Base-by-base conservation (phyloP, 208 protist species). In the Crithidia fasciculata region DNA sequence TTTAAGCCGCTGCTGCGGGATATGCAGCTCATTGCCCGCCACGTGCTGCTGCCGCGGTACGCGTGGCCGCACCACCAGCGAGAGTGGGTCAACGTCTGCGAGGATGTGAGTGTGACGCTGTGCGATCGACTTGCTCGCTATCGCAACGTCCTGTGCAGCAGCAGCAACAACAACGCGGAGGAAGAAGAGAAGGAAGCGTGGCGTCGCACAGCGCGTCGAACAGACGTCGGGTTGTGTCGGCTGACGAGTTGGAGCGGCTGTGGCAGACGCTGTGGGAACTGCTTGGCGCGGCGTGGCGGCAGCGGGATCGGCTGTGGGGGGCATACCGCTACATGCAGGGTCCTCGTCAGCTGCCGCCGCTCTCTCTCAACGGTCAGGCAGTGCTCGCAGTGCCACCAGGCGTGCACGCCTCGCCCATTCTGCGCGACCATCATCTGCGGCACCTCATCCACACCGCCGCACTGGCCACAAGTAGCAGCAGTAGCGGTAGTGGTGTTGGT, bases 221-320 rank as follows among this genome's bases (percentile, higher is more conserved):
- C 8, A 52, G 9, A 39, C 18, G 37, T 4, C 5, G 13, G 8
- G 61, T 66, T n/a, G 36, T 82, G 16, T 69, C 89, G 0, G n/a
- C 43, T 4, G 44, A 52, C 0, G 72, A 76, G 57, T 43, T 85
- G 18, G 59, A 57, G 47, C 69, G 65, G 54, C 82, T 95, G 2
- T 95, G 87, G 88, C 49, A 39, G 63, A 74, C 84, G 37, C 76
- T 95, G 12, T 92, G 87, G 85, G 78, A 67, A 37, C 40, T 86
- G 8, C 71, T 92, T 5, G 84, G 87, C 40, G 91, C 88, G 41
- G 78, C 83, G 56, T 95, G 88, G 88, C 82, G 91, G 7, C 88
- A 93, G 72, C 82, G 91, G 2, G 76, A 82, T 37, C 86, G 86
- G 7, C 69, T 92, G 28, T 78, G 87, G 67, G 87, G 90, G 4